Evolutionary conservation across 768 basidiomycete genomes (phyloP), one percentile per base, ranked within the genome.

Genomic region (Calocybe gangraenosa): DNA sequence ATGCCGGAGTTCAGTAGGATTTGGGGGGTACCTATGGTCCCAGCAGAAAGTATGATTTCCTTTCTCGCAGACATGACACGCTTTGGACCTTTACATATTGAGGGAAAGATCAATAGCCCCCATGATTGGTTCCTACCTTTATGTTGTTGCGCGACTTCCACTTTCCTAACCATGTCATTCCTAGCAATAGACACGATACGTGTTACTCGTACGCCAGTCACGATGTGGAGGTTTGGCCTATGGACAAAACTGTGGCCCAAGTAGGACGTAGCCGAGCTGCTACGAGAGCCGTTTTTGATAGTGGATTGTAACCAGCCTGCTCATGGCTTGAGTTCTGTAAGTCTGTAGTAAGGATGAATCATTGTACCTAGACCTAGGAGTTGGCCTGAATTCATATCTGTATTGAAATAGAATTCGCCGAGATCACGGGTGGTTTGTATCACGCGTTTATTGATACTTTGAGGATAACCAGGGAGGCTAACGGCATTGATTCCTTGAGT

Each of bases 11-110:
- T 48, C 37, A 64, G 36, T 1, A 66, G 37, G 7, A 66, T 58
- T 13, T 54, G 51, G 9, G 65, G 60, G 0, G 63, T 65, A 8
- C 59, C 62, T 38, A 65, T 49, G 4, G 63, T 47, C 3, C 67
- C 67, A 2, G 61, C 62, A 7, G 64, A 65, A 9, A 67, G 45
- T 14, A 67, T 59, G 36, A 68, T 45, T 33, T 68, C 66, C 33
- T 61, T 65, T 2, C 22, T 32, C 1, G 66, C 65, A 1, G 37
- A 44, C 14, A 59, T 47, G 3, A 11, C 35, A 13, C 14, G 38
- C 45, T 22, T 54, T 28, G 41, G 44, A 28, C 32, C 39, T 40
- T 20, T 8, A 17, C 21, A 33, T 15, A 22, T 11, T 18, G 39
- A 8, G 20, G 38, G 25, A 37, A 28, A 5, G 39, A n/a, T 0